These are phyloP conservation scores for Aspergillus costaricaensis DNA, from an alignment of 2,329 filamentous ascomycete species.

Conservation along the genomic window DNA sequence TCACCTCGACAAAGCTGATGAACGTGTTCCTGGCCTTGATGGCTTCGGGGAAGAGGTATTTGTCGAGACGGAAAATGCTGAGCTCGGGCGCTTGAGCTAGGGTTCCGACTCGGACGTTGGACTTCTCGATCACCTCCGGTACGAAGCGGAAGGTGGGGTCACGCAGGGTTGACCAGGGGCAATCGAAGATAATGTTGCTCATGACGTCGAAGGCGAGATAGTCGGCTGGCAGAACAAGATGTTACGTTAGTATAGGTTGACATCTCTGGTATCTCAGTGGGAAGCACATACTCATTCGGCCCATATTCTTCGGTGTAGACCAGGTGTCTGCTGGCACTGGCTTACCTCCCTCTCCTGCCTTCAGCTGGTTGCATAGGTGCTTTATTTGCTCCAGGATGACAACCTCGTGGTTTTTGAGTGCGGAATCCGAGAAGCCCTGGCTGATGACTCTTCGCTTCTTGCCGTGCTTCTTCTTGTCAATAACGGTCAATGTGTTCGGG, in stretches of 20 bases:
- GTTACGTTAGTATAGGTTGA: no score
- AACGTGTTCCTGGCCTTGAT: slow-evolving; percentile 49
- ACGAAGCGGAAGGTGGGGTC: slow-evolving; percentile 13
- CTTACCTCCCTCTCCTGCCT: neutral
- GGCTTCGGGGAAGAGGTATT: slow-evolving; percentile 17
- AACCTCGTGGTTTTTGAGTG: slow-evolving; percentile 26
- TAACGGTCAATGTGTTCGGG: slow-evolving; percentile 24
- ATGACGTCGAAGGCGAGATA: slow-evolving; percentile 54
- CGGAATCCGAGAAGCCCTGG: slow-evolving; percentile 20
- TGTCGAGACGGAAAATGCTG: slow-evolving; percentile 14
- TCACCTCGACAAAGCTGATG: slow-evolving; percentile 18
- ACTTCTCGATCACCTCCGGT: slow-evolving; percentile 18
- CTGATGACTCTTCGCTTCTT: slow-evolving; percentile 21
- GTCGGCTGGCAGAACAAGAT: no score
- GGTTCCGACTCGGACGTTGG: slow-evolving; percentile 19
- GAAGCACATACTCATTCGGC: slow-evolving; percentile 39
- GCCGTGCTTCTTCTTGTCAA: slow-evolving; percentile 22
- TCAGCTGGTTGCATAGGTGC: slow-evolving; percentile 8
- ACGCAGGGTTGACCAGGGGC: slow-evolving; percentile 11
- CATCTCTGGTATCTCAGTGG: no score
- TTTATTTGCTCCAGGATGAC: slow-evolving; percentile 14
- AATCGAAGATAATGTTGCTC: slow-evolving; percentile 36
- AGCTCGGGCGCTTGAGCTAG: slow-evolving; percentile 12
- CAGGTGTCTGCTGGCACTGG: slow-evolving; percentile 13
- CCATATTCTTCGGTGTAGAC: slow-evolving; percentile 42